Evolutionary conservation across 2,329 filamentous ascomycete species (phyloP).

Genomic region (Dothideomycetes sp.): DNA sequence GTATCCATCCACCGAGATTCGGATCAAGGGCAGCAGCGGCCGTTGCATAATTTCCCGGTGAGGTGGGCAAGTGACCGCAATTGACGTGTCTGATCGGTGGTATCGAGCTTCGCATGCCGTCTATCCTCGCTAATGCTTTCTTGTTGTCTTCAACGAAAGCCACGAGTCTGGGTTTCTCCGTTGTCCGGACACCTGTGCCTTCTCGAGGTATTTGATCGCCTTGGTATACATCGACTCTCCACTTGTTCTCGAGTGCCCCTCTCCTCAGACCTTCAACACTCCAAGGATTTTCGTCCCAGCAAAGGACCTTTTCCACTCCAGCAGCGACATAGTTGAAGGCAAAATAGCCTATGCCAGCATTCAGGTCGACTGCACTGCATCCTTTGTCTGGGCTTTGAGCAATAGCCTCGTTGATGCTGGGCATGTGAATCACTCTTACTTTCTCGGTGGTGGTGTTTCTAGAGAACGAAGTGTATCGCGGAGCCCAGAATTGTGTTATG

Average conservation of each 20-base stretch:
- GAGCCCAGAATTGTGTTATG: slow-evolving; percentile 78
- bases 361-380: slow-evolving; percentile 58
- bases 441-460: slow-evolving; percentile 88
- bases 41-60: slow-evolving; percentile 38
- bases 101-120: slow-evolving; percentile 17
- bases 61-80: slow-evolving; percentile 48
- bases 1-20: slow-evolving; percentile 44
- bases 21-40: slow-evolving; percentile 42
- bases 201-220: background rate
- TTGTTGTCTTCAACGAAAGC: slow-evolving; percentile 36
- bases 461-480: slow-evolving; percentile 88
- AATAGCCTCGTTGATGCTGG: slow-evolving; percentile 21
- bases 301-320: slow-evolving; percentile 60
- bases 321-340: slow-evolving; percentile 70
- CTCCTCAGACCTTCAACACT: slow-evolving; percentile 36
- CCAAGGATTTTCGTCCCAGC: slow-evolving; percentile 75
- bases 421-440: slow-evolving; percentile 54
- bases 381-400: slow-evolving; percentile 6
- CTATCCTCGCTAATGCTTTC: slow-evolving; percentile 24
- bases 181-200: background rate
- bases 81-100: slow-evolving; percentile 48
- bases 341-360: slow-evolving; percentile 92
- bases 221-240: slow-evolving; percentile 20
- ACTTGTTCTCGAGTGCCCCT: slow-evolving; percentile 34
- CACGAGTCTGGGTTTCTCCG: slow-evolving; percentile 22